Conservation (phyloP, 352 stramenopile genomes). For the Hyphochytrium catenoides region DNA sequence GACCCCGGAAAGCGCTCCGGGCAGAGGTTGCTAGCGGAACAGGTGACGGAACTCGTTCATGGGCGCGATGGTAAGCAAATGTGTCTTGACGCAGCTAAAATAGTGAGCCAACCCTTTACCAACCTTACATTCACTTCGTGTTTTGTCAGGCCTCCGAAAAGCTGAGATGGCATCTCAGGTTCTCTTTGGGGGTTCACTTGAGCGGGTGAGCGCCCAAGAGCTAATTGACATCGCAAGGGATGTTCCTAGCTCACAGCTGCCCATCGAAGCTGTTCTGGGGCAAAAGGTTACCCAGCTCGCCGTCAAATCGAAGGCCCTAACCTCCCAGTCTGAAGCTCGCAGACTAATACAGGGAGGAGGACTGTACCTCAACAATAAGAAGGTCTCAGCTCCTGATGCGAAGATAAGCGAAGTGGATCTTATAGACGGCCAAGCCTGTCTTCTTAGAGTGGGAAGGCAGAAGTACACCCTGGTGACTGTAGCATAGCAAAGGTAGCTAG, state of each 20-base stretch:
- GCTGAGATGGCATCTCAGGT: constrained; percentile 29
- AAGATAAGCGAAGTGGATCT: constrained; percentile 17
- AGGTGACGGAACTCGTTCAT: constrained; percentile 79
- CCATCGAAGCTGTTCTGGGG: constrained; percentile 26
- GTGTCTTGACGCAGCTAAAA: constrained; percentile 30
- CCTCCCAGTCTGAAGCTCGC: constrained; percentile 84
- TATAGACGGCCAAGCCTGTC: constrained; percentile 29
- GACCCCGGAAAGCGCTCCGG: constrained; percentile 45
- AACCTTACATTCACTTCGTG: constrained; percentile 26
- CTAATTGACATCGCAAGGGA: constrained; percentile 38
- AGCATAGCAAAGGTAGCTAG: too few species aligned
- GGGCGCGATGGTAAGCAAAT: constrained; percentile 65
- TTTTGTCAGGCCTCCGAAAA: constrained; percentile 18
- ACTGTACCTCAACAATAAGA: constrained; percentile 75
- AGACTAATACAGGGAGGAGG: constrained; percentile 85
- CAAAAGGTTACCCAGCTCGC: constrained; percentile 71
- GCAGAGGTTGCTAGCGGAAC: constrained; percentile 34
- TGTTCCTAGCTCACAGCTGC: constrained; percentile 18
- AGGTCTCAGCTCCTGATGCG: constrained; percentile 23
- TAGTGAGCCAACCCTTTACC: constrained; percentile 17
- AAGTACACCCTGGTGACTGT: too few species aligned
- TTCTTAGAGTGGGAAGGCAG: constrained; percentile 36
- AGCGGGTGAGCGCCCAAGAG: constrained; percentile 27
- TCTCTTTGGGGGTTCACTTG: constrained; percentile 31
- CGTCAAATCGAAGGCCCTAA: constrained; percentile 51